phyloP scores from a whole-genome alignment of 495 filamentous ascomycete genomes.

The Podospora pseudopauciseta region DNA sequence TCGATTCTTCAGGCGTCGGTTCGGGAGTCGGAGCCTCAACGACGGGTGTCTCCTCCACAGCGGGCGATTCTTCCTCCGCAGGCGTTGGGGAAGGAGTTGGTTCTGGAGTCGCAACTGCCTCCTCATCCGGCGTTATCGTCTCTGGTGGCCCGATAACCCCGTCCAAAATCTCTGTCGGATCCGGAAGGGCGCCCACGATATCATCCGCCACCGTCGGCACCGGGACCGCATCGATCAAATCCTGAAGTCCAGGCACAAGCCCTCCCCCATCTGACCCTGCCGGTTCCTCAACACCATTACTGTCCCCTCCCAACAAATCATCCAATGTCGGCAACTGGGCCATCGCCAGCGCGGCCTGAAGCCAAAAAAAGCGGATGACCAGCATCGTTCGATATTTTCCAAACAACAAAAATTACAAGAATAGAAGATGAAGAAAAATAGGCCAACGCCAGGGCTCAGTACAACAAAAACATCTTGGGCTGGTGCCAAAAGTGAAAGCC shows the following conservation, averaged over 20 bases:
- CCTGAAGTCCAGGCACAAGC: background rate
- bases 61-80: background rate
- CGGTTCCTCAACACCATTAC: background rate
- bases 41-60: constrained; percentile 14
- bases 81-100: constrained; percentile 12
- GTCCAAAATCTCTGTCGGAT: constrained; percentile 7
- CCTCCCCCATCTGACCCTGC: background rate
- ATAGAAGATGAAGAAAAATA: constrained; percentile 5
- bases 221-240: constrained; percentile 6
- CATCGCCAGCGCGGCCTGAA: constrained; percentile 27
- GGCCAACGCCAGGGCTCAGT: constrained; percentile 12
- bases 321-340: constrained; percentile 22
- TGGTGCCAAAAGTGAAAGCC: background rate
- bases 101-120: background rate
- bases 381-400: constrained; percentile 23
- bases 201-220: background rate
- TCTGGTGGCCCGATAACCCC: background rate
- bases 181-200: constrained; percentile 1
- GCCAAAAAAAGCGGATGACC: constrained; percentile 31
- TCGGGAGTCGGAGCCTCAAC: constrained; percentile 6
- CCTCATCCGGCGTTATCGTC: background rate
- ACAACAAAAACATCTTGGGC: background rate
- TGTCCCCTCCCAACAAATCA: constrained; percentile 16
- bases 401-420: constrained; percentile 15
- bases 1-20: constrained; percentile 1